Evolutionary conservation across 2,329 filamentous ascomycete genomes (phyloP).

Genomic region (Daldinia sp.): DNA sequence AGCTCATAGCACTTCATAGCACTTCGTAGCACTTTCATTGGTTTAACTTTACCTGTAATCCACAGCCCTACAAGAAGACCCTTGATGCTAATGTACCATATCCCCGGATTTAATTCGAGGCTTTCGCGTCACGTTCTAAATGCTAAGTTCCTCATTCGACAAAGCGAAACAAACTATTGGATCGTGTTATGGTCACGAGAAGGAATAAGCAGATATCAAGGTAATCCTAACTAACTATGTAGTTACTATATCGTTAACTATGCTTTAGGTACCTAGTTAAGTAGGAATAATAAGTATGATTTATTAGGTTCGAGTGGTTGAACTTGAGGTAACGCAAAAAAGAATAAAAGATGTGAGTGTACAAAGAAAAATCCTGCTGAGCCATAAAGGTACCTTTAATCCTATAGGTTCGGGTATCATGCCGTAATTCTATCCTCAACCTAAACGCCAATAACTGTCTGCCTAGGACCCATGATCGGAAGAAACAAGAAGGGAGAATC

Average conservation of each 20-base stretch:
- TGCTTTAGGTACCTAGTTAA: too few relatives aligned
- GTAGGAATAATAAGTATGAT: too few relatives aligned
- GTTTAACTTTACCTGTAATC: conserved; percentile 15
- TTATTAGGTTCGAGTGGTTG: conserved; percentile 1
- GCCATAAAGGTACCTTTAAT: conserved; percentile 5
- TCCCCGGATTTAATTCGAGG: conserved; percentile 15
- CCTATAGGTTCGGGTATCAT: conserved; percentile 10
- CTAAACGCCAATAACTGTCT: conserved; percentile 4
- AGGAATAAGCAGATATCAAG: not conserved
- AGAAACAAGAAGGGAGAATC: not conserved
- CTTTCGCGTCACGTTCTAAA: conserved; percentile 26
- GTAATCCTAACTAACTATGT: not conserved
- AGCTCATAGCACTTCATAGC: not conserved
- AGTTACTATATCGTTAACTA: too few relatives aligned
- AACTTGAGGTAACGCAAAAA: not conserved
- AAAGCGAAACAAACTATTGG: conserved; percentile 1
- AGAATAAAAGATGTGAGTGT: not conserved
- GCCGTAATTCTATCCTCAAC: not conserved
- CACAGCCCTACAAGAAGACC: conserved; percentile 18
- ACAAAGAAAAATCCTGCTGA: conserved; percentile 1
- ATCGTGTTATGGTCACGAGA: not conserved
- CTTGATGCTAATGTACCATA: conserved; percentile 9
- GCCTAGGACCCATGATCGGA: not conserved
- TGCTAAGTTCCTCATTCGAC: conserved; percentile 16
- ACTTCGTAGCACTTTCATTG: conserved; percentile 10